Evolutionary conservation across 768 basidiomycete species (phyloP), one percentile per base, ranked within the genome.

Genomic region (Asterophora lycoperdoides): DNA sequence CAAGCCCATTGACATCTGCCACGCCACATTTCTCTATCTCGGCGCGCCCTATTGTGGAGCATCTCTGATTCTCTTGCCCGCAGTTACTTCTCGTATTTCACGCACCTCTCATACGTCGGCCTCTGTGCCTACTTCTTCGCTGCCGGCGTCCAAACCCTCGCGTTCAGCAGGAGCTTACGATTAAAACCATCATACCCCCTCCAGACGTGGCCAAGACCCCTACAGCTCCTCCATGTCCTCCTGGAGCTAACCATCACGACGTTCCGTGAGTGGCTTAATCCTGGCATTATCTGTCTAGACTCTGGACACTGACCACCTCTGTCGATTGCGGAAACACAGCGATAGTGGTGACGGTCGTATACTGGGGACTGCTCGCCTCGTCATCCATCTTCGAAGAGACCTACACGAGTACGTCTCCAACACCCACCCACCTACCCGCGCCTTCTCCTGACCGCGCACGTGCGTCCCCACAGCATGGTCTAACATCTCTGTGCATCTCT

Each of bases 61-160:
- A 32, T 32, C 30, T 13, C 17, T 11, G 14, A 35, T 37, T 17
- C 17, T 19, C 46, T 42, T 44, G 28, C 55, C 36, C 5, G 11
- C 36, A 46, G 45, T 30, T 49, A 41, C 66, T 74, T 83, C 54
- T 76, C 78, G 7, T 86, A 80, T 64, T 86, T 86, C 61, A 86
- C 84, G 0, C 56, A 78, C 49, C 71, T 86, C 1, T 74, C 80
- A 0, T 84, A 79, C 49, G 77, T 79, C 32, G 86, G 86, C 0
- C 56, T 85, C 1, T 71, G 75, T 15, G 71, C 82, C 17, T 88
- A 86, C 63, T 79, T 80, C 61, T 81, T 73, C 61, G 82, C 81
- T 0, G 61, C 84, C 1, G 69, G 74, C 3, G 66, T 77, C 1
- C 84, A 86, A 46, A 80, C 79, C 0, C 32, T 73, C 4, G 58